Conservation (phyloP, 176 grass and related monocot species). For the Juncus effusus region DNA sequence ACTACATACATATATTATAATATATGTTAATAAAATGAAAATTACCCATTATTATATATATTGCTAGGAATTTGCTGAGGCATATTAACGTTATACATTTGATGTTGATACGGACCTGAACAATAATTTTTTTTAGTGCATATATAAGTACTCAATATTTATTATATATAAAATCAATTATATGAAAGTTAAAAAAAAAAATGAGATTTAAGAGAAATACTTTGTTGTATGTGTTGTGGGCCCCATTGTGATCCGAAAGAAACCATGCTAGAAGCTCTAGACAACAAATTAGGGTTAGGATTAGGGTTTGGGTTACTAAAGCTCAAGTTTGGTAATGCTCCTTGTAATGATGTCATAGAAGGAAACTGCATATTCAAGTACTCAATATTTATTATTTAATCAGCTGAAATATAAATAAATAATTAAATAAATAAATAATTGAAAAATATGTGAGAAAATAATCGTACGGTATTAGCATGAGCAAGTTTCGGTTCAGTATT, state of each 20-base stretch:
- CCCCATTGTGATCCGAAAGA: conserved; percentile 29
- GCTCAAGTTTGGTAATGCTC: conserved; percentile 45
- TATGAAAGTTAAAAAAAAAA: conserved; percentile 8
- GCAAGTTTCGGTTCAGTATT: conserved; percentile 21
- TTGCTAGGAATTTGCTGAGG: conserved; percentile 27
- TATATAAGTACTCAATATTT: neutral
- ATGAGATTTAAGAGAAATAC: conserved; percentile 30
- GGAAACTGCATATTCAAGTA: conserved; percentile 35
- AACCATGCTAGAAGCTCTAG: conserved; percentile 23
- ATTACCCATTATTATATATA: conserved; percentile 38
- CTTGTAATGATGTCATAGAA: conserved; percentile 52
- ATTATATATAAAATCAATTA: neutral
- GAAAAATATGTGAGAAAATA: neutral
- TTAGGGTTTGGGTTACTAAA: neutral
- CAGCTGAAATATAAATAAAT: too few species aligned
- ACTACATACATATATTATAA: neutral
- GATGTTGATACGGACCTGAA: conserved; percentile 37
- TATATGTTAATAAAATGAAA: conserved; percentile 14
- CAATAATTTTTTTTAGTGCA: neutral
- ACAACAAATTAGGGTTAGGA: conserved; percentile 9
- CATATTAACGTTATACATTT: conserved; percentile 33
- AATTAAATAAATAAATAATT: too few species aligned
- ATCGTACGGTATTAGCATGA: conserved; percentile 45
- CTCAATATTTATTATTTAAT: too few species aligned
- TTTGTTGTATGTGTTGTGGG: conserved; percentile 23